Conservation (phyloP, 208 protist genomes). For the Naegleria lovaniensis region DNA sequence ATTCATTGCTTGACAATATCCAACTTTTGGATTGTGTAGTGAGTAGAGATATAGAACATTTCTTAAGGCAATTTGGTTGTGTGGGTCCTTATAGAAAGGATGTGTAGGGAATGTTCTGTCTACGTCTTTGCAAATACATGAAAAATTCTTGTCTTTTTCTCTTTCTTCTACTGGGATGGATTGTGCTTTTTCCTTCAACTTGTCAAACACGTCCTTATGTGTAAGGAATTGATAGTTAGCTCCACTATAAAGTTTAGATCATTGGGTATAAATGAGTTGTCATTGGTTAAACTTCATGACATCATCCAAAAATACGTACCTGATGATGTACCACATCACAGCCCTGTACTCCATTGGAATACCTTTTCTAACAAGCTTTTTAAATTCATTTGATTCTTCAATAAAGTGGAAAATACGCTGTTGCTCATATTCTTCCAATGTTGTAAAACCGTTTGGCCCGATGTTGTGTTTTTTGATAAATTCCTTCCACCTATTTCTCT, state of each 20-base stretch:
- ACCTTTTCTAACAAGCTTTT: slow-evolving; percentile 8
- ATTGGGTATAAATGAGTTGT: too few species aligned
- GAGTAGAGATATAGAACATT: slow-evolving; percentile 30
- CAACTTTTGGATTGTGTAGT: slow-evolving; percentile 26
- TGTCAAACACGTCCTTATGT: neutral
- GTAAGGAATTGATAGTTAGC: neutral
- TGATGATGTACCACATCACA: neutral
- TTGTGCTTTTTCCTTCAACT: neutral
- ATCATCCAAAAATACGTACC: neutral
- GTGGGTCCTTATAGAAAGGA: neutral
- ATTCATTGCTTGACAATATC: slow-evolving; percentile 40
- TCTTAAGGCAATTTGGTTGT: neutral
- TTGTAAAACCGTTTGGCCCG: neutral
- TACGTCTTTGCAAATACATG: neutral
- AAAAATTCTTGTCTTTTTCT: neutral
- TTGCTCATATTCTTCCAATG: neutral
- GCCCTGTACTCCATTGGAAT: neutral
- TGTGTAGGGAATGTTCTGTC: slow-evolving; percentile 23
- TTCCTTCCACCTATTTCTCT: neutral
- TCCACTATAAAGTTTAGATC: neutral
- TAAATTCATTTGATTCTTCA: neutral
- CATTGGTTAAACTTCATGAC: too few species aligned
- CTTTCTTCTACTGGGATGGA: neutral
- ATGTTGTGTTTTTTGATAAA: neutral
- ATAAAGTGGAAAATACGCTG: neutral